Evolutionary conservation across 169 alveolate genomes (phyloP).

Genomic region (Cystoisospora suis): DNA sequence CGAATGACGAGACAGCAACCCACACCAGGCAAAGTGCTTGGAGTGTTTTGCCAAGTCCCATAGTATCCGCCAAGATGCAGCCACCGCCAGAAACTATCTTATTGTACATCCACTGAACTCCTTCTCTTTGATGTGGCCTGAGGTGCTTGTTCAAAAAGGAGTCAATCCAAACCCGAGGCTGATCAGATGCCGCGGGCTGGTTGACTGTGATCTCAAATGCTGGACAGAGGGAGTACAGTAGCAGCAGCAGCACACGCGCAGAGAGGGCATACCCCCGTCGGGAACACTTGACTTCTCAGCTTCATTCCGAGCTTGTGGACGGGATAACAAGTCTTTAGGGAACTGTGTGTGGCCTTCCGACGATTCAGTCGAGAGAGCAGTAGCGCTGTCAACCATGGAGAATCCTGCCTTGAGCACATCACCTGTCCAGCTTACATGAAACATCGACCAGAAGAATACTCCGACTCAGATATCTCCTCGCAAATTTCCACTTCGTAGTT

Average conservation of each 20-base stretch:
- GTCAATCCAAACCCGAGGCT: not conserved
- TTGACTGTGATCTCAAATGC: not conserved
- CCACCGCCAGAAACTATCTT: conserved; percentile 25
- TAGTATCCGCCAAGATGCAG: conserved; percentile 49
- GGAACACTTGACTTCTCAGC: no score
- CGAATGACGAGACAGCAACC: not conserved
- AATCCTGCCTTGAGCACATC: no score
- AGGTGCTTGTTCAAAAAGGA: conserved; percentile 10
- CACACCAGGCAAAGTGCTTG: conserved; percentile 41
- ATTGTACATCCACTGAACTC: conserved; percentile 37
- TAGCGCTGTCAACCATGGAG: no score
- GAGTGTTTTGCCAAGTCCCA: conserved; percentile 55
- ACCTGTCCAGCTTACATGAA: not conserved
- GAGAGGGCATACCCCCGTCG: no score
- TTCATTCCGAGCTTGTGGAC: no score
- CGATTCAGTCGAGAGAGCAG: no score
- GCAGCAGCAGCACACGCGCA: no score
- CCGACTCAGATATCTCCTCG: not conserved
- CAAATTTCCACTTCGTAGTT: conserved; percentile 26
- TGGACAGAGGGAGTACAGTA: no score
- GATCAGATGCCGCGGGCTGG: not conserved
- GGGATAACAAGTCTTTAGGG: no score
- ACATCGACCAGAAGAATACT: conserved; percentile 28
- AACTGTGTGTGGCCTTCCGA: no score
- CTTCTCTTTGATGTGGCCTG: conserved; percentile 38